Base-by-base conservation (phyloP, 805 yeast genomes). In the Myxozyma udenii region DNA sequence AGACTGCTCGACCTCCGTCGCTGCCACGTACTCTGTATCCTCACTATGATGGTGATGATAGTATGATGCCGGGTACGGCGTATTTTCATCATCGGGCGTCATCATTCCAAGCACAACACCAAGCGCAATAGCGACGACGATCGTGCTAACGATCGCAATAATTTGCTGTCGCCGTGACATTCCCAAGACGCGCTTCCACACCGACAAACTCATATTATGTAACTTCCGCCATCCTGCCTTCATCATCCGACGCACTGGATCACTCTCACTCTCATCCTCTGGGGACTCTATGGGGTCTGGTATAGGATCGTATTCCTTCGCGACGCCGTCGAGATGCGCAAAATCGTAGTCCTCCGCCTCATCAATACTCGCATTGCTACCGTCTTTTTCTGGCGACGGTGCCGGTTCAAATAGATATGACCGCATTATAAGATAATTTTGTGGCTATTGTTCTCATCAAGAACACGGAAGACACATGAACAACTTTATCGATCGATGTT, bases 281-380 rank as follows among this genome's bases (percentile, higher is more conserved):
- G 23, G 33, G 25, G 32, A 14, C 23, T 44, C 44, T 12, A 40
- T 26, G 18, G 46, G 46, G 35, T 37, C 45, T 5, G 49, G 51
- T 30, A 46, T 40, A 3, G 58, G 52, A 37, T 44, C 55, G 18
- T 51, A 47, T 19, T 51, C 58, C 24, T 54, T 54, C 21, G 58
- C 58, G 48, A 54, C 58, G 37, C 58, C 58, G n/a, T 54, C 58
- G 18, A 54, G 52, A 36, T 51, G 52, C 3, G 51, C 46, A 44
- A 39, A 54, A 44, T 51, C 58, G 44, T 54, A 54, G 46, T 54
- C 58, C 18, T 54, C 58, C 3, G 58, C 55, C 40, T 51, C 53
- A 36, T 51, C 53, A 40, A 48, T 50, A 45, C 48, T 45, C n/a
- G 33, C 45, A 18, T 43, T 36, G 26, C 55, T 44, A 40, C 48